Base-by-base conservation (phyloP, 2,329 filamentous ascomycete species). In the Penicillium sp. region DNA sequence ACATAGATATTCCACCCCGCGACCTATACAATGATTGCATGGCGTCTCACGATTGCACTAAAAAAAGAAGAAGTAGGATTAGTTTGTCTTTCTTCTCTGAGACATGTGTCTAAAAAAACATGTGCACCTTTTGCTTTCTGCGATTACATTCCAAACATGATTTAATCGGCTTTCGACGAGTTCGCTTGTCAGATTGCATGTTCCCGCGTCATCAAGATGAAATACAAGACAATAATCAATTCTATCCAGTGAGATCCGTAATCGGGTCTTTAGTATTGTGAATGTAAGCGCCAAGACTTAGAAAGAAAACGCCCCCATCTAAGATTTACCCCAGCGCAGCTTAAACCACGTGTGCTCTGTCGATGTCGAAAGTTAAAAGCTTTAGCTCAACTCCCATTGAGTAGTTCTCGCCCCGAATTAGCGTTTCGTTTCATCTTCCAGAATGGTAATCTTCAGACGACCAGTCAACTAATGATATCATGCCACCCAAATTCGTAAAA, bases 81-180 rank as follows among this genome's bases (percentile, higher is more conserved):
- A 45, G 55, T 47, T 16, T 46, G 6, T 22, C 16, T 22, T 44
- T 33, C 39, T 7, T 24, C 26, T 21, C 13, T 8, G 27, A n/a
- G 47, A 11, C 41, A 43, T 26, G 19, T 50, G 21, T 29, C 26
- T 2, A 14, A 13, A 10, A 10, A 19, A 21, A 10, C n/a, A n/a
- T 39, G 8, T 24, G 14, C 52, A 54, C 60, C 56, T 61, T 61
- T 37, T 63, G 58, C 39, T 63, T 63, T 46, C 60, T 52, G 37
- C 60, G 60, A 55, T 63, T 63, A 24, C 60, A 63, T 39, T 61
- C 58, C 45, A 63, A 44, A 24, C 61, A 63, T 9, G 61, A 55
- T 52, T 63, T 63, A 24, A 63, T 61, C 3, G 61, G 58, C 41
- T 63, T 63, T 33, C 56, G 59, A 13, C 61, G 58, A 9, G 55